Evolutionary conservation across 192 early-diverging fungal species (phyloP).

Genomic region (Phycomyces blakesleeanus): DNA sequence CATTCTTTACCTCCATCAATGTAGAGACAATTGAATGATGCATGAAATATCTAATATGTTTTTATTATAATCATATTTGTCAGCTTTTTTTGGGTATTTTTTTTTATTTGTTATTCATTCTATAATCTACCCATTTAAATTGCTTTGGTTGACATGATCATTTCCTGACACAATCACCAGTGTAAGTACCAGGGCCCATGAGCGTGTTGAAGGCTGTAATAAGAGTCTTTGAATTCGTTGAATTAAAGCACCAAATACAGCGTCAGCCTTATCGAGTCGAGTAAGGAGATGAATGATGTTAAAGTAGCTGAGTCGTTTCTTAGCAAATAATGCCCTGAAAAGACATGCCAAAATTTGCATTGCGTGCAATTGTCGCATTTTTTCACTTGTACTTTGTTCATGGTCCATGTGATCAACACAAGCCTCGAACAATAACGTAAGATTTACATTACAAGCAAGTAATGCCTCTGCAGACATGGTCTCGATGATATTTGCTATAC

Average conservation of each 20-base stretch:
- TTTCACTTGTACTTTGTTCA: not conserved
- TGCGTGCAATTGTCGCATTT: constrained; percentile 32
- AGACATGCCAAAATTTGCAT: constrained; percentile 26
- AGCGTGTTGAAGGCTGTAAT: not conserved
- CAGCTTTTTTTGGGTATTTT: not conserved
- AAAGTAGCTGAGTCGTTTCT: constrained; percentile 49
- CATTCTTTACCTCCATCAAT: constrained; percentile 35
- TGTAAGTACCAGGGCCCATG: constrained; percentile 12
- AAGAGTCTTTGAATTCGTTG: constrained; percentile 7
- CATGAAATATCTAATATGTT: constrained; percentile 44
- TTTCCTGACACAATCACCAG: constrained; percentile 46
- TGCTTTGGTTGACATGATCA: constrained; percentile 57
- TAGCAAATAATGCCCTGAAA: constrained; percentile 46
- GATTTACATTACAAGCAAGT: constrained; percentile 35
- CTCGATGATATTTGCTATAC: constrained; percentile 14
- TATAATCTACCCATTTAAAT: constrained; percentile 41
- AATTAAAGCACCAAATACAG: constrained; percentile 10
- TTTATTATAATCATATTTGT: not conserved
- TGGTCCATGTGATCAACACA: constrained; percentile 40
- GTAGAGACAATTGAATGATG: constrained; percentile 42
- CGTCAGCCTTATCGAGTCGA: constrained; percentile 35
- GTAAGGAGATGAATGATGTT: constrained; percentile 50
- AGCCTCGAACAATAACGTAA: constrained; percentile 40
- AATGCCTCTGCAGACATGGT: constrained; percentile 45
- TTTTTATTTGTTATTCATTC: not conserved